A percentile compares a stretch with the other conserved stretches of the same genome.
Conservation (phyloP, 306 rosid species). For the Fragaria nilgerrensis region DNA sequence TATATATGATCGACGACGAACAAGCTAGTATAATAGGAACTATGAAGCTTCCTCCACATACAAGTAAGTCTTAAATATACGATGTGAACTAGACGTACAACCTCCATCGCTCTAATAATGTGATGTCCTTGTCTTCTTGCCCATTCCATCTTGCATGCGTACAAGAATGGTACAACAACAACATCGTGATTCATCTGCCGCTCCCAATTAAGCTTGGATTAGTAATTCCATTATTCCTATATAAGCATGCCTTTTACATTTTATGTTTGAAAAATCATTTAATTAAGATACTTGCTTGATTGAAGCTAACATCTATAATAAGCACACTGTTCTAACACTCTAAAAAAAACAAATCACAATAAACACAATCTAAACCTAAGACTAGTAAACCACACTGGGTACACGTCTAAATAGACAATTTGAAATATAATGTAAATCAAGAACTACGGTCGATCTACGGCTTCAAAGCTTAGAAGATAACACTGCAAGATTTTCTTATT, state of each 20-base stretch:
- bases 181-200: not conserved
- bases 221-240: not conserved
- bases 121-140: not conserved
- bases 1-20: not conserved
- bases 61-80: not conserved
- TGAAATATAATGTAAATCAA: no score
- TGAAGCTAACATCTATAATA: not conserved
- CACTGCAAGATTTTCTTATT: no score
- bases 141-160: not conserved
- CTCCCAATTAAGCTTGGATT: not conserved
- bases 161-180: not conserved
- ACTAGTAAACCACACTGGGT: no score
- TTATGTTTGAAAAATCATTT: not conserved
- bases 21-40: not conserved
- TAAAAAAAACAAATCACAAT: no score
- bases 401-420: no score
- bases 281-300: not conserved
- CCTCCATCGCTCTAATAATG: not conserved
- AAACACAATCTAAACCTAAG: no score
- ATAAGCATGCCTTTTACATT: not conserved
- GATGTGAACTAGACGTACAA: not conserved
- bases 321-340: not conserved
- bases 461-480: no score
- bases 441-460: no score
- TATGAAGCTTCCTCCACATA: not conserved